Base-by-base conservation (phyloP, 176 grass and related monocot genomes). In the Pharus latifolius region DNA sequence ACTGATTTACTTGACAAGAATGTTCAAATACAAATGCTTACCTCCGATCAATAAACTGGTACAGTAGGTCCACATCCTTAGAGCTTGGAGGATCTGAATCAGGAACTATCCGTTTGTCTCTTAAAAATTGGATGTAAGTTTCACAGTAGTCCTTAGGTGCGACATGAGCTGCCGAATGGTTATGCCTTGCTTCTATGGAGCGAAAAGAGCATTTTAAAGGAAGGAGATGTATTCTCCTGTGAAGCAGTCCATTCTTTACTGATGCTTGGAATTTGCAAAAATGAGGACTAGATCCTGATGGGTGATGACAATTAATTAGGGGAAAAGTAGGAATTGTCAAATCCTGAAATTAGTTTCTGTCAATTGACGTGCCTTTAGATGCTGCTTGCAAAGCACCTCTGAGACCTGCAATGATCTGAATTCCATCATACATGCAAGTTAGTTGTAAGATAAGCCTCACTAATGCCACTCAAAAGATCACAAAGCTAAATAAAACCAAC, bases 1-100 rank as follows among this genome's bases (percentile, higher is more conserved):
- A 61, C 45, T 73, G n/a, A 63, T 32, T 57, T 56, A 41, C 47
- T 70, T 33, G 23, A 60, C 8, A 78, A 74, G 16, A 22, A 57
- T 26, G 24, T 79, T 55, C 38, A 47, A 25, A 42, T 67, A 10
- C 7, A 34, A 25, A 83, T 56, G 23, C 4, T 66, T 63, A 90
- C 93, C 93, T 97, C 32, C 46, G 68, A 71, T 87, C 88, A 55
- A 97, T 81, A 80, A 97, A 92, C 33, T 66, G 60, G 67, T 87
- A 73, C 46, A 97, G 34, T 44, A 87, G 86, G 56, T 97, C 77
- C 55, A 92, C 80, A 80, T 97, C 93, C 48, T 84, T 74, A 72
- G 70, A 59, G 65, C 70, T 82, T 62, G 93, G 93, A 29, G 93
- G 89, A 63, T 87, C 86, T 41, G 89, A 92, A 70, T 83, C 67